A percentile compares a stretch with the other conserved stretches of the same genome.
Conservation (phyloP, 1,284 basidiomycete species). For the Stygiomarasmius scandens region DNA sequence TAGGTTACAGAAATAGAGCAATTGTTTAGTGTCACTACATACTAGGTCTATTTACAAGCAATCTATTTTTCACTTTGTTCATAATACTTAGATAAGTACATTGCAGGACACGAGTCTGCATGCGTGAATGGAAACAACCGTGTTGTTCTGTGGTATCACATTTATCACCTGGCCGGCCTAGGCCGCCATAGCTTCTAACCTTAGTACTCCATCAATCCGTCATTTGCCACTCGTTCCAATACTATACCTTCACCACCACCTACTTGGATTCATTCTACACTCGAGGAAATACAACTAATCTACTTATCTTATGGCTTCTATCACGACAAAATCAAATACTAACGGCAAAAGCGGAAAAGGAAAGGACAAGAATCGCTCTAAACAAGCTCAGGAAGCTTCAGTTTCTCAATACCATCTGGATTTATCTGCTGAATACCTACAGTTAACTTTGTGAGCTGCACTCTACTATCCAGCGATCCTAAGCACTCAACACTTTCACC, state of each 20-base stretch:
- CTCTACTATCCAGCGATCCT: background rate
- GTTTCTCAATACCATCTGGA: constrained; percentile 9
- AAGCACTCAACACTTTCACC: background rate
- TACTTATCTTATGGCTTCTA: background rate
- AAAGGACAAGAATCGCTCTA: background rate
- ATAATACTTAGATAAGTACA: no score
- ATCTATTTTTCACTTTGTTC: no score
- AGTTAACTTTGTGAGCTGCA: constrained; percentile 5
- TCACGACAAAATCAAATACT: background rate
- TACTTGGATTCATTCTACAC: background rate
- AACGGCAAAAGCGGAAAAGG: background rate
- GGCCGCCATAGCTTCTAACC: no score
- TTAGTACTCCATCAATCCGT: no score
- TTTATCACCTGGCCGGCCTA: no score
- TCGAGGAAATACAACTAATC: background rate
- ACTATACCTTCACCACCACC: no score
- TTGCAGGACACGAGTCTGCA: no score
- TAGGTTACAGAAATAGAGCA: background rate
- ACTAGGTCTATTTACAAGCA: no score
- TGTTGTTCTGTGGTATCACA: no score
- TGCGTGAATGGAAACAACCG: no score
- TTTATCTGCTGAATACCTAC: constrained; percentile 8
- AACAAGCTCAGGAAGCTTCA: background rate
- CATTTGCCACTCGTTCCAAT: no score
- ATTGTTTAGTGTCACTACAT: no score